phyloP scores from a whole-genome alignment of 371 early-diverging fungal genomes.

The Mortierella sp. region DNA sequence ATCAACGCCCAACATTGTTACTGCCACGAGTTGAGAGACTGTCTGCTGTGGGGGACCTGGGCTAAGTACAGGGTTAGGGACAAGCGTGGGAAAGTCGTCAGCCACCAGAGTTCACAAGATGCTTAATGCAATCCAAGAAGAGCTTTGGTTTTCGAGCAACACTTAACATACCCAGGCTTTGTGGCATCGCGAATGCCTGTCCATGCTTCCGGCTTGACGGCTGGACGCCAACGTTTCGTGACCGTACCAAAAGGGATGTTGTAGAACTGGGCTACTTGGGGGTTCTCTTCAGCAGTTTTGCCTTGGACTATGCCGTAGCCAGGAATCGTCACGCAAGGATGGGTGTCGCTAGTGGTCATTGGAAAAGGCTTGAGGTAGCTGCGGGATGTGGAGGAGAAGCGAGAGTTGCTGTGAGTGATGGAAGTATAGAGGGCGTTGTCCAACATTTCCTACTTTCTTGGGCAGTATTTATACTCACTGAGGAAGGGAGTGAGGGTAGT shows the following conservation, averaged over 20 bases:
- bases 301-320: slow-evolving; percentile 15
- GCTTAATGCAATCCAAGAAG: background rate
- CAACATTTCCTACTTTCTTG: no score
- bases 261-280: slow-evolving; percentile 11
- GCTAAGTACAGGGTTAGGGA: background rate
- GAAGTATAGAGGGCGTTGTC: no score
- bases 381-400: no score
- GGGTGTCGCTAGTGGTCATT: background rate
- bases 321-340: slow-evolving; percentile 9
- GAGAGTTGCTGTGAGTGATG: no score
- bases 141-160: background rate
- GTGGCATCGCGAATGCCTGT: slow-evolving; percentile 12
- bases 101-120: no score
- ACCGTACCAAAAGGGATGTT: slow-evolving; percentile 20
- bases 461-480: no score
- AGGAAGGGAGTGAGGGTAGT: slow-evolving; percentile 13
- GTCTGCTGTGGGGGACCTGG: background rate
- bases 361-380: background rate
- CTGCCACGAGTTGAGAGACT: background rate
- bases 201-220: slow-evolving; percentile 17
- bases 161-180: slow-evolving; percentile 9
- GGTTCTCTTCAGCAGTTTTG: background rate
- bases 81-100: slow-evolving; percentile 1
- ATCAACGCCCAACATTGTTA: background rate
- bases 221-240: slow-evolving; percentile 20